phyloP scores from a whole-genome alignment of 768 basidiomycete genomes.

The Leucogyrophana mollusca region DNA sequence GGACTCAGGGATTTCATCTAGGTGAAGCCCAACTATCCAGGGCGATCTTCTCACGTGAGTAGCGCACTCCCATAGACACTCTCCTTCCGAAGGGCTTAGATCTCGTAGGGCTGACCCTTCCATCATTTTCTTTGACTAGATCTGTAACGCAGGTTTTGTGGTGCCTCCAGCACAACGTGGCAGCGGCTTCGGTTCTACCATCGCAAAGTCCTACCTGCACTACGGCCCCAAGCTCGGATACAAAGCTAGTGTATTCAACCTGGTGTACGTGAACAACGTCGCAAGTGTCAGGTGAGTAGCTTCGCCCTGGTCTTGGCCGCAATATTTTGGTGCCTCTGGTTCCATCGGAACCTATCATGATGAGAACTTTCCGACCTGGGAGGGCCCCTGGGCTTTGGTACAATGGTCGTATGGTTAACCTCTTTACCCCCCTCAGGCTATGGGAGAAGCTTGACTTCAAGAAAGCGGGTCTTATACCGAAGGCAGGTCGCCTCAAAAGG shows the following conservation, averaged over 20 bases:
- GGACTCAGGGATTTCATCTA: conserved; percentile 18
- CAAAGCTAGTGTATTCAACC: conserved; percentile 82
- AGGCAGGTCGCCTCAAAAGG: conserved; percentile 68
- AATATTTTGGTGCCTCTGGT: background rate
- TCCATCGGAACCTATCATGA: too few species aligned
- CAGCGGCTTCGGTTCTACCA: conserved; percentile 62
- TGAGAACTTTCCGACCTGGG: too few species aligned
- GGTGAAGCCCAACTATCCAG: conserved; percentile 90
- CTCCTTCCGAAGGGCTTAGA: conserved; percentile 1
- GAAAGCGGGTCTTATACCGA: conserved; percentile 74
- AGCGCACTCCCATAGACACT: background rate
- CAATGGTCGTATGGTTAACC: too few species aligned
- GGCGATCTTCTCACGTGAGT: conserved; percentile 85
- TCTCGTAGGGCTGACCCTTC: too few species aligned
- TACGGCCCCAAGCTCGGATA: conserved; percentile 81
- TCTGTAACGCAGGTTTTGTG: conserved; percentile 90
- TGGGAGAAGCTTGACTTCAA: conserved; percentile 86
- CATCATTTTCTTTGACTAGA: conserved; percentile 37
- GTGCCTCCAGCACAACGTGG: conserved; percentile 64
- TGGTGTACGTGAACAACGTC: conserved; percentile 83
- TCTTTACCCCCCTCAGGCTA: conserved; percentile 40
- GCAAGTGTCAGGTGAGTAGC: conserved; percentile 65
- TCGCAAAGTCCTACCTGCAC: conserved; percentile 77
- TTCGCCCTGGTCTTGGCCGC: background rate
- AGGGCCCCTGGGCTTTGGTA: too few species aligned